Evolutionary conservation across 23 red algal species (phyloP).

Genomic region (Gracilaria gracilis): DNA sequence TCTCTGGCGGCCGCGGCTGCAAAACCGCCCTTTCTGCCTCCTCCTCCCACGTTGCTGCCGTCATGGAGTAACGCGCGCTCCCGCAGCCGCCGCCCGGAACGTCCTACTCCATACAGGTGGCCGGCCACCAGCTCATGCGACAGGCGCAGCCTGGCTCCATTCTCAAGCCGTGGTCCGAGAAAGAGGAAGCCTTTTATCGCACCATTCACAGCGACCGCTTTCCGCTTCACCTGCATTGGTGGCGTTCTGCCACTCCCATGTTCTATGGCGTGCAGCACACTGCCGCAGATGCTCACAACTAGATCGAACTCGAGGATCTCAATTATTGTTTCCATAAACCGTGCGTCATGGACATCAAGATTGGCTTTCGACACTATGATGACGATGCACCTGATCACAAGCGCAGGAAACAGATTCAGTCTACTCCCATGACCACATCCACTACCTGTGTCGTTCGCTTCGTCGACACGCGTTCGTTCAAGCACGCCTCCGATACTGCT

Average conservation of each 20-base stretch:
- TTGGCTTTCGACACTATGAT: conserved; percentile 90
- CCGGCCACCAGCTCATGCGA: conserved; percentile 78
- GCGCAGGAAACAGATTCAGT: conserved; percentile 61
- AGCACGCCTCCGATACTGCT: conserved; percentile 7
- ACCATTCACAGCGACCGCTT: conserved; percentile 45
- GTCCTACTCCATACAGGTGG: conserved; percentile 85
- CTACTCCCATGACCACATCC: conserved; percentile 69
- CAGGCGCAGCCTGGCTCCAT: conserved; percentile 40
- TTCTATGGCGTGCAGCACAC: conserved; percentile 58
- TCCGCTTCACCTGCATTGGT: conserved; percentile 42
- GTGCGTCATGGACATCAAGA: conserved; percentile 86
- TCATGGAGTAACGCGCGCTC: background rate
- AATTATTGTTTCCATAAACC: conserved; percentile 68
- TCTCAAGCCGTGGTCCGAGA: conserved; percentile 75
- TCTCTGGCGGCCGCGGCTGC: background rate
- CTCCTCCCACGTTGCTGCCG: background rate
- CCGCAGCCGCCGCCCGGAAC: conserved; percentile 1
- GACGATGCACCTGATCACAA: conserved; percentile 89
- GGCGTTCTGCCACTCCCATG: conserved; percentile 59
- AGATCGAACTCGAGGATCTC: conserved; percentile 74
- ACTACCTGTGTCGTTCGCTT: conserved; percentile 66
- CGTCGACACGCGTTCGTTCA: conserved; percentile 79
- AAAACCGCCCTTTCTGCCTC: background rate
- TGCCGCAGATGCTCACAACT: background rate
- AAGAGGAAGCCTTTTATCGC: conserved; percentile 85